Percentiles rank a stretch among this genome's conserved stretches.
phyloP scores from a whole-genome alignment of 495 filamentous ascomycete genomes.

The Xanthoparmelia taractica region DNA sequence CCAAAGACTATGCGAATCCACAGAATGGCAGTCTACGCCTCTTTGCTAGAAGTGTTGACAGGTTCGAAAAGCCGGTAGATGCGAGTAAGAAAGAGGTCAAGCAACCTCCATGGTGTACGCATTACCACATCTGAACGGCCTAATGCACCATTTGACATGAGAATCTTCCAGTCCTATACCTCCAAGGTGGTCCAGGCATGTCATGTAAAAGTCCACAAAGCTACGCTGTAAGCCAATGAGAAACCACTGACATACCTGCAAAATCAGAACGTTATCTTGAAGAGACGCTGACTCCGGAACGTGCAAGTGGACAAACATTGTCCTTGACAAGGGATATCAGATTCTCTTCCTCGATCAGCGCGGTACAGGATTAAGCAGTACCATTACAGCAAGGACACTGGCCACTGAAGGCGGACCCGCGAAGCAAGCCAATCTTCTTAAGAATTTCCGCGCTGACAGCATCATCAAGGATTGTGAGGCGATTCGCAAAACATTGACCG shows the following conservation, averaged over 20 bases:
- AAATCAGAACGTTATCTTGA: neutral
- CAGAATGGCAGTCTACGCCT: slow-evolving; percentile 54
- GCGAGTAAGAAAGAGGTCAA: slow-evolving; percentile 39
- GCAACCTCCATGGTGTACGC: slow-evolving; percentile 46
- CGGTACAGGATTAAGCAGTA: slow-evolving; percentile 62
- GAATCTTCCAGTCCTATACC: slow-evolving; percentile 7
- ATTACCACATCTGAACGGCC: neutral
- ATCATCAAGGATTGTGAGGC: slow-evolving; percentile 87
- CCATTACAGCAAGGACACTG: slow-evolving; percentile 64
- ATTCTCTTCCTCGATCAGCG: slow-evolving; percentile 81
- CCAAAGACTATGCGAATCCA: slow-evolving; percentile 63
- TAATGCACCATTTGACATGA: neutral
- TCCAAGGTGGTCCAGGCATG: slow-evolving; percentile 6
- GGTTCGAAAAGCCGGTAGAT: slow-evolving; percentile 54
- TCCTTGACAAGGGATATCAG: slow-evolving; percentile 73
- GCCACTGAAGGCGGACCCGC: slow-evolving; percentile 53
- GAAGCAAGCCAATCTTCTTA: slow-evolving; percentile 72
- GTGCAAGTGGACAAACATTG: slow-evolving; percentile 47
- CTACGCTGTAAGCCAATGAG: slow-evolving; percentile 30
- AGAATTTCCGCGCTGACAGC: slow-evolving; percentile 79
- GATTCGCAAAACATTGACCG: slow-evolving; percentile 63
- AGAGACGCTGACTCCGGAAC: neutral
- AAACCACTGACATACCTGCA: no score
- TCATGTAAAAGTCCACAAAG: slow-evolving; percentile 52
- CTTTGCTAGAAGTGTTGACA: slow-evolving; percentile 66